Base-by-base conservation (phyloP, 2,329 filamentous ascomycete genomes). In the Microsporum ferrugineum region DNA sequence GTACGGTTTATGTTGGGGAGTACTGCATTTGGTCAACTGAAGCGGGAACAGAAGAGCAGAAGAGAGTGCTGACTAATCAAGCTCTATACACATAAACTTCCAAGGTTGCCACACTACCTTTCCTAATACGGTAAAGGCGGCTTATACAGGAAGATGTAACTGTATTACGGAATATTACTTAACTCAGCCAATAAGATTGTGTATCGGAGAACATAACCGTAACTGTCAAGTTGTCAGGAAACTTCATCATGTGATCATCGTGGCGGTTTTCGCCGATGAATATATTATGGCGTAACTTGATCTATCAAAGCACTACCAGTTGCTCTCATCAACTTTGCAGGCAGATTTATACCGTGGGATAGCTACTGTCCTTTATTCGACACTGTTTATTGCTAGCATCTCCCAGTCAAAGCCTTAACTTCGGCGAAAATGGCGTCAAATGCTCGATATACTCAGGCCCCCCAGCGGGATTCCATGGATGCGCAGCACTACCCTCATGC, bases 381-480 rank as follows among this genome's bases (percentile, higher is more conserved):
- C 7, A 27, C 17, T 5, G 51, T n/a, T 34, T 34, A n/a, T 17
- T 2, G 2, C 1, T 23, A 3, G 2, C 7, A 6, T 34, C 51
- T 2, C 23, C 14, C 31, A 23, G 33, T 31, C 31, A 2, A 38
- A 55, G 31, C 31, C 14, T n/a, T 36, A 34, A 34, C 31, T 8
- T 31, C 7, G 2, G 33, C 27, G 7, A 59, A 36, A 17, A 92
- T 92, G 88, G 82, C 87, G 57, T 80, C 85, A 63, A 89, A 84
- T 68, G 80, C 89, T 58, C 94, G 92, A 76, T 97, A 96, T 75
- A 82, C 88, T 66, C 82, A 85, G 58, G 90, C 90, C 68, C 85
- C 91, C 27, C 88, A 90, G 78, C 87, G 89, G 72, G 92, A 96
- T 77, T 92, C 91, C 53, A 83, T 95, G 68, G 88, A 89, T 66